phyloP scores from a whole-genome alignment of 345 rosid genomes.

The Arabis hirsuta region DNA sequence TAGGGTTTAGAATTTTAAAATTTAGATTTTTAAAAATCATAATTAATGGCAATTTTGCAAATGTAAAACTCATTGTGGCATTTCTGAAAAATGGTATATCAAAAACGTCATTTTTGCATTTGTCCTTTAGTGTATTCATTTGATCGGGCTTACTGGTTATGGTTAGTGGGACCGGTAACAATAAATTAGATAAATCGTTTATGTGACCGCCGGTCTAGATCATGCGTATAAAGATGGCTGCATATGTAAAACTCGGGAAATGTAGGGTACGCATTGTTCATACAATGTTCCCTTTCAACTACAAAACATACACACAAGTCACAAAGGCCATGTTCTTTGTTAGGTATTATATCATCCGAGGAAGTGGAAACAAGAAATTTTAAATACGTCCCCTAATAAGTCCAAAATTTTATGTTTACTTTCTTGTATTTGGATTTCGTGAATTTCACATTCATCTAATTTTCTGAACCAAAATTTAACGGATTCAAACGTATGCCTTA shows the following conservation, averaged over 20 bases:
- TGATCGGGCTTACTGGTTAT: neutral
- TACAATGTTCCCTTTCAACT: slow-evolving; percentile 25
- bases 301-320: slow-evolving; percentile 21
- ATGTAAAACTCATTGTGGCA: too few relatives aligned
- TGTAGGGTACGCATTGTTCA: slow-evolving; percentile 35
- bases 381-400: neutral
- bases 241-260: neutral
- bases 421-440: neutral
- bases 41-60: too few relatives aligned
- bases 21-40: too few relatives aligned
- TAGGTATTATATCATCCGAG: slow-evolving; percentile 27
- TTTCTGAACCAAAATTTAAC: neutral
- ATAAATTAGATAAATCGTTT: slow-evolving; percentile 21
- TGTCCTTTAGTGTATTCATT: neutral
- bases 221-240: slow-evolving; percentile 8
- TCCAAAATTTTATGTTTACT: slow-evolving; percentile 22
- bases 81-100: too few relatives aligned
- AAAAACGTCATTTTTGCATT: too few relatives aligned
- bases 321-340: slow-evolving; percentile 37
- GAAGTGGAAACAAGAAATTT: neutral
- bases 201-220: slow-evolving; percentile 13
- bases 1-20: too few relatives aligned
- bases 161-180: slow-evolving; percentile 1
- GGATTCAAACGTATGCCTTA: slow-evolving; percentile 4
- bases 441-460: slow-evolving; percentile 2